phyloP scores from a whole-genome alignment of 441 rosid species.

The Bocquillonia castaneifolia region DNA sequence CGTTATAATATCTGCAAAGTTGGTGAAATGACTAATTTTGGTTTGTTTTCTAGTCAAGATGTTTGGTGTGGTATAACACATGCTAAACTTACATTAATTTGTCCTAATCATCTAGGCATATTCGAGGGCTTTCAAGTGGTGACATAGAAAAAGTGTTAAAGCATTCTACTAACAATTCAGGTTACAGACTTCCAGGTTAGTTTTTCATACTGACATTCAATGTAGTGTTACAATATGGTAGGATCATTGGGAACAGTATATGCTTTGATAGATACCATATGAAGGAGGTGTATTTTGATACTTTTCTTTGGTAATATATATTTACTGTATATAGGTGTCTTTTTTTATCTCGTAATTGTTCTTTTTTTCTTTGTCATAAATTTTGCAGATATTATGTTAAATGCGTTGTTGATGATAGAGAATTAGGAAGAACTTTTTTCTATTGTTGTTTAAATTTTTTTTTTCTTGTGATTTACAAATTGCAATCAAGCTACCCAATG shows the following conservation, averaged over 20 bases:
- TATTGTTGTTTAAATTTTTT: too few species aligned
- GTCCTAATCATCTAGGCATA: conserved; percentile 52
- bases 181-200: conserved; percentile 85
- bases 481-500: neutral
- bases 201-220: conserved; percentile 10
- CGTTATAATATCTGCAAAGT: conserved; percentile 89
- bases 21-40: conserved; percentile 34
- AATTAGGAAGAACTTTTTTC: neutral
- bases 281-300: neutral
- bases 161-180: conserved; percentile 56
- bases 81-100: neutral
- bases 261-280: neutral
- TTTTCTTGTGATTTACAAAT: too few species aligned
- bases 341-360: neutral
- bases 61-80: conserved; percentile 7
- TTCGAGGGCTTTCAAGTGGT: conserved; percentile 68
- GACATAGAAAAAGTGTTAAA: conserved; percentile 68
- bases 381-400: neutral
- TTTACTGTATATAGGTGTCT: neutral
- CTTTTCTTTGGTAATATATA: neutral
- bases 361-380: neutral
- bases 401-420: too few species aligned
- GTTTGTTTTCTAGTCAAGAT: conserved; percentile 16
- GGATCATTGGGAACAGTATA: neutral
- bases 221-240: neutral